Evolutionary conservation across 345 rosid species (phyloP), one percentile per base, ranked within the genome.

Genomic region (Euphorbia peplus): DNA sequence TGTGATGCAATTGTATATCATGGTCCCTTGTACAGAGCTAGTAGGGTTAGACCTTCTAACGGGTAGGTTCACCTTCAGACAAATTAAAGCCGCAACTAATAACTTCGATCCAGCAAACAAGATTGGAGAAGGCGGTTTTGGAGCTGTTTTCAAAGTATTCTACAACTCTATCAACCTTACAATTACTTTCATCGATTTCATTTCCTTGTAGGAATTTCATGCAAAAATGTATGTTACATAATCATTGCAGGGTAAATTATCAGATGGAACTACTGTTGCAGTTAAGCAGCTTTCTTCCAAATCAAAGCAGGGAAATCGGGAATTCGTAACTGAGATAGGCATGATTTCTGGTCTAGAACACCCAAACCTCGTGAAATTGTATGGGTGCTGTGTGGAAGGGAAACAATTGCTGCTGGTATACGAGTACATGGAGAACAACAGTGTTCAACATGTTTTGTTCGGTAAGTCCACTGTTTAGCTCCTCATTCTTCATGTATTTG

Each of bases 121-220:
- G 76, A 69, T 89, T 57, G 96, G 92, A 21, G 89, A 90, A 83
- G 92, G 92, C 79, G 96, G 96, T 65, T 87, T 87, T 73, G 93
- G 96, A 75, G 72, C 83, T 60, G 96, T 90, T 62, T 87, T 87
- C 72, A 90, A 80, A 82, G 96, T 87, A 74, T 55, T 5, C n/a
- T 56, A 28, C 37, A 14, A 26, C 8, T 56, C 37, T 56, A 13
- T 26, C 19, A 53, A 21, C 29, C 11, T 10, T 50, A n/a, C 19
- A 50, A 19, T 50, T 50, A 2, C 5, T 50, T 50, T 14, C 58
- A 7, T 53, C 58, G 24, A 9, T 53, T 53, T 8, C 10, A 21
- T 53, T 53, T 53, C 24, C 13, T 22, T 53, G 3, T 53, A 21
- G 10, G 24, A 3, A 0, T 10, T 53, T 53, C 29, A 58, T 57